Evolutionary conservation across 805 yeast genomes (phyloP), one percentile per base, ranked within the genome.

Genomic region (Lachancea thermotolerans): DNA sequence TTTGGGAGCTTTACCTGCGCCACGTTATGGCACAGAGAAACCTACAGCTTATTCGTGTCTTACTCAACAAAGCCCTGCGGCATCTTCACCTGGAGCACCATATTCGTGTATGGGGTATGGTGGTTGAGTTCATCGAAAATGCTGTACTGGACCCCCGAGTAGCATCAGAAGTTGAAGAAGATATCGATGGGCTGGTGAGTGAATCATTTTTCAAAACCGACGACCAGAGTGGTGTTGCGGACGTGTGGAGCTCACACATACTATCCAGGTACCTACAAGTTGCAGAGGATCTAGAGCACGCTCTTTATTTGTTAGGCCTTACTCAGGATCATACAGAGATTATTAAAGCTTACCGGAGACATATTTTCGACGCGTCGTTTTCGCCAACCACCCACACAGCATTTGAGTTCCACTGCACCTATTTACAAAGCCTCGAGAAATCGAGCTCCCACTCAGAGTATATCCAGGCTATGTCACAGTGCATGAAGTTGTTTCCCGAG

Each of bases 1-100:
- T 83, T 29, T 76, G 93, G 76, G 64, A 70, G 1, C 56, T 73
- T 48, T 84, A 78, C 46, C 64, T 82, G 37, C 52, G 65, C 16
- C 77, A 72, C 60, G 78, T 78, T 49, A 59, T 33, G 64, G 63
- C 49, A 47, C 73, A 32, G 49, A 64, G 15, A 62, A 65, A 42
- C 64, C 62, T 56, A 63, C 59, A 9, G 63, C 62, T 43, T 37
- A 58, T 51, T 45, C 49, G 43, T 46, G 44, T 17, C 66, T 73
- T 32, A 40, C 62, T 44, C 46, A 60, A 51, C 53, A 55, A 46
- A 14, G 46, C 55, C 3, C 41, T 64, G 17, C 44, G 45, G 18
- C 37, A 21, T 21, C 17, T 55, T 8, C 36, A 47, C 7, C 41
- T 44, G 31, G 54, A 50, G 2, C 33, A 41, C 2, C 67, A 60